phyloP scores from a whole-genome alignment of 2,329 filamentous ascomycete species.

The Diaporthe eres region DNA sequence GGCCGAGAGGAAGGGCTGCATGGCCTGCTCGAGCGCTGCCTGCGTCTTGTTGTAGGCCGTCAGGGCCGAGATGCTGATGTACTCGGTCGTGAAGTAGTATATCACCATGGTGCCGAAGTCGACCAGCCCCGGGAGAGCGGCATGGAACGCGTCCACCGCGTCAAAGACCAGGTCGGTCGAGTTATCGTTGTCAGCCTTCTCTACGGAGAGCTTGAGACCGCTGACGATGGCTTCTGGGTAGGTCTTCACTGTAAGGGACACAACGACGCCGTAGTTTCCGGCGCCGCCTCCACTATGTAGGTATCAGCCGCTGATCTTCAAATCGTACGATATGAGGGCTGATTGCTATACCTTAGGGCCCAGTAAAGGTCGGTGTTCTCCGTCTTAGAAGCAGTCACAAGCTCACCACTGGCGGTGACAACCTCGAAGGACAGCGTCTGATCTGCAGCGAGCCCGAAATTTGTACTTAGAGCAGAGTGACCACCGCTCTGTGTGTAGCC shows the following conservation, averaged over 20 bases:
- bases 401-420: slow-evolving; percentile 60
- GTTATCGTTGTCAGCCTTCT: slow-evolving; percentile 36
- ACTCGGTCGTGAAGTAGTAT: slow-evolving; percentile 45
- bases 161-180: slow-evolving; percentile 42
- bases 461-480: slow-evolving; percentile 64
- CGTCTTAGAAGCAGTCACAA: slow-evolving; percentile 56
- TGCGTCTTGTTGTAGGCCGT: slow-evolving; percentile 50
- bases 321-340: background rate
- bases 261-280: slow-evolving; percentile 54
- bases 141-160: slow-evolving; percentile 46
- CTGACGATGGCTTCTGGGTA: slow-evolving; percentile 44
- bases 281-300: slow-evolving; percentile 55
- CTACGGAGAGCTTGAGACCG: slow-evolving; percentile 44
- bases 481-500: slow-evolving; percentile 66
- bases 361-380: slow-evolving; percentile 63
- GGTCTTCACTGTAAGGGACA: slow-evolving; percentile 47
- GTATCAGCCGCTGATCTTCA: background rate
- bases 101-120: slow-evolving; percentile 48
- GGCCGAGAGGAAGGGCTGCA: slow-evolving; percentile 49
- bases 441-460: slow-evolving; percentile 65
- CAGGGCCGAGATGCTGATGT: slow-evolving; percentile 44
- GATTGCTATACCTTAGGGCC: slow-evolving; percentile 54
- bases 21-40: slow-evolving; percentile 46
- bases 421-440: slow-evolving; percentile 64
- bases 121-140: slow-evolving; percentile 46